Percentiles rank a stretch among this genome's conserved stretches.
phyloP scores from a whole-genome alignment of 768 basidiomycete genomes.

The Gautieria morchelliformis region DNA sequence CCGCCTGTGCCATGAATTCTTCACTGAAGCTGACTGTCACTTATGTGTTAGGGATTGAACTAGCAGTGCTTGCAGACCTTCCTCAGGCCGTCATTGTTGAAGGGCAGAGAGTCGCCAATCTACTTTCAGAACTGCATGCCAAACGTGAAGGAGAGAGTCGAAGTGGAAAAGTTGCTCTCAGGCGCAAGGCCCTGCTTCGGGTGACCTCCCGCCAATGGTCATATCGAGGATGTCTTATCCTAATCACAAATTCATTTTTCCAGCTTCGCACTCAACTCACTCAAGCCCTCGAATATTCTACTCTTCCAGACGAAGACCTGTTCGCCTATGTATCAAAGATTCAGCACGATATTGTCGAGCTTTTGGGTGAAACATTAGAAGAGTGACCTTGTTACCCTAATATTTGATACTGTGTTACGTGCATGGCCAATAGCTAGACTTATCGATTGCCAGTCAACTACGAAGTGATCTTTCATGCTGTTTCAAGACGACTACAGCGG shows the following conservation, averaged over 20 bases:
- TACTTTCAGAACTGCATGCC: slow-evolving; percentile 48
- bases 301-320: slow-evolving; percentile 64
- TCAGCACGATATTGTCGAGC: slow-evolving; percentile 59
- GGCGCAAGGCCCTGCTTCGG: slow-evolving; percentile 59
- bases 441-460: too few species aligned
- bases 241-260: background rate
- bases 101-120: slow-evolving; percentile 49
- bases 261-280: slow-evolving; percentile 67
- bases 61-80: slow-evolving; percentile 81
- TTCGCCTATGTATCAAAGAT: slow-evolving; percentile 54
- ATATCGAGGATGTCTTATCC: background rate
- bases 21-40: background rate
- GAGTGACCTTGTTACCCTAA: background rate
- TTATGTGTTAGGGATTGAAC: slow-evolving; percentile 61
- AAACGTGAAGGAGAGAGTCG: slow-evolving; percentile 52
- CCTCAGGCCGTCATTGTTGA: slow-evolving; percentile 61
- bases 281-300: slow-evolving; percentile 64
- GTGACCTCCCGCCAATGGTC: slow-evolving; percentile 26
- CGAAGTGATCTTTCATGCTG: too few species aligned
- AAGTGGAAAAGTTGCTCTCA: slow-evolving; percentile 44
- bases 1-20: background rate
- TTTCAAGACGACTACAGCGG: too few species aligned
- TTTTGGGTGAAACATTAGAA: slow-evolving; percentile 31
- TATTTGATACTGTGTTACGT: background rate
- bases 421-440: too few species aligned